Conservation (phyloP, 305 asterid species). For the Nicotiana rustica region DNA sequence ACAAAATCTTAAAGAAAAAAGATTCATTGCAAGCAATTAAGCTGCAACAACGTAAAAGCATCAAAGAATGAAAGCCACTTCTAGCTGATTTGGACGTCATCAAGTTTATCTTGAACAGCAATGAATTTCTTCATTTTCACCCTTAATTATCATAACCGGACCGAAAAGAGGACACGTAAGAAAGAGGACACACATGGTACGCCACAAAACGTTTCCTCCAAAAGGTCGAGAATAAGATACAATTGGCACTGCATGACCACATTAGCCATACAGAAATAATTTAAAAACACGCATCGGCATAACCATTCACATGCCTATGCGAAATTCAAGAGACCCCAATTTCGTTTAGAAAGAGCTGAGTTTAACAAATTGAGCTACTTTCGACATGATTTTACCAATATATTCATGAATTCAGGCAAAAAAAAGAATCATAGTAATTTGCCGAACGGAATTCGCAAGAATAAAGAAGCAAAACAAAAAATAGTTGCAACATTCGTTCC, state of each 20-base stretch:
- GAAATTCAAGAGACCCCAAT: background rate
- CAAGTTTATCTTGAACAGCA: background rate
- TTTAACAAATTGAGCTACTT: background rate
- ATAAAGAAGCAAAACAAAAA: background rate
- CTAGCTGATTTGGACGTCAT: background rate
- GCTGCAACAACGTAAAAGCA: slow-evolving; percentile 9
- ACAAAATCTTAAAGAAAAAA: background rate
- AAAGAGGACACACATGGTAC: background rate
- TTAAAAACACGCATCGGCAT: background rate
- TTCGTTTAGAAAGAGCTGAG: background rate
- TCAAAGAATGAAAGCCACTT: background rate
- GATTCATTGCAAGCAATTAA: background rate
- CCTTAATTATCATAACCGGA: slow-evolving; percentile 7
- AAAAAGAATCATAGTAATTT: background rate
- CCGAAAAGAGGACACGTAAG: background rate
- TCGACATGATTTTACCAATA: background rate
- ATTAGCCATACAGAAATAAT: background rate
- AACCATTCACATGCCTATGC: background rate
- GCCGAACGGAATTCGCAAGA: background rate
- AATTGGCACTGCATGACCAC: background rate
- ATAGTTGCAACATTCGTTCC: background rate
- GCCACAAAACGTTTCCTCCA: background rate
- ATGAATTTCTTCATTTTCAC: background rate
- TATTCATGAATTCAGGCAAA: background rate
- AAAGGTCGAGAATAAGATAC: background rate